phyloP scores from a whole-genome alignment of 208 protist genomes.

The Kentomonas sorsogonicus region DNA sequence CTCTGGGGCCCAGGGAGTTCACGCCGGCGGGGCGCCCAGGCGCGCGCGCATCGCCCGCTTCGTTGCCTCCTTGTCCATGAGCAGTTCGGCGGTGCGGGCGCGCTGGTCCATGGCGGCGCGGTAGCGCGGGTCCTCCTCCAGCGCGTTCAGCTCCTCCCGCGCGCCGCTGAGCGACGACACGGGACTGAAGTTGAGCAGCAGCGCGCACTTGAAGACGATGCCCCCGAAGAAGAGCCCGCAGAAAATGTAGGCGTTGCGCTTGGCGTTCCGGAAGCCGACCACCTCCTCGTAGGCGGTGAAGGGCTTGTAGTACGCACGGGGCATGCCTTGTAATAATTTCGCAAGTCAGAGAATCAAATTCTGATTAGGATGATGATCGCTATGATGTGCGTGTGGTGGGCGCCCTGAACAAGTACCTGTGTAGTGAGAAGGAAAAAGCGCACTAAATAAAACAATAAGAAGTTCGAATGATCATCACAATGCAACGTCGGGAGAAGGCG shows the following conservation, averaged over 20 bases:
- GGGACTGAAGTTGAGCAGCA: conserved; percentile 48
- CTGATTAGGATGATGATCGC: too few relatives aligned
- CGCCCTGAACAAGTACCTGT: too few relatives aligned
- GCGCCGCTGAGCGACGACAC: too few relatives aligned
- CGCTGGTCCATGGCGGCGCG: conserved; percentile 41
- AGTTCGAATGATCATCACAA: too few relatives aligned
- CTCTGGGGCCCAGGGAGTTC: not conserved
- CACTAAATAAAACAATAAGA: too few relatives aligned
- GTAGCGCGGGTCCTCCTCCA: conserved; percentile 51
- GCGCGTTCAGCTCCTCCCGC: conserved; percentile 13
- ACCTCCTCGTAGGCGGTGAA: conserved; percentile 82
- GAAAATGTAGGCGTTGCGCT: conserved; percentile 67
- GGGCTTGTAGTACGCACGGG: conserved; percentile 75
- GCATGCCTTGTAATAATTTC: too few relatives aligned
- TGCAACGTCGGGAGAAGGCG: too few relatives aligned
- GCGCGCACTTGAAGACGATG: conserved; percentile 50
- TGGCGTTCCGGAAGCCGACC: conserved; percentile 59
- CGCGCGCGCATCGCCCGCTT: conserved; percentile 18
- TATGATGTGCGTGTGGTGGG: too few relatives aligned
- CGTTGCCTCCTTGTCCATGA: conserved; percentile 33
- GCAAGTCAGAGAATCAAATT: too few relatives aligned
- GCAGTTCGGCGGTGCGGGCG: conserved; percentile 30
- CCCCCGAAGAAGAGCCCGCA: conserved; percentile 58
- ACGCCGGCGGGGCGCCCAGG: conserved; percentile 26
- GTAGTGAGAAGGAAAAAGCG: too few relatives aligned